Percentiles rank a stretch among this genome's conserved stretches.
Evolutionary conservation across 2,329 filamentous ascomycete genomes (phyloP).

Genomic region (Calycina marina): DNA sequence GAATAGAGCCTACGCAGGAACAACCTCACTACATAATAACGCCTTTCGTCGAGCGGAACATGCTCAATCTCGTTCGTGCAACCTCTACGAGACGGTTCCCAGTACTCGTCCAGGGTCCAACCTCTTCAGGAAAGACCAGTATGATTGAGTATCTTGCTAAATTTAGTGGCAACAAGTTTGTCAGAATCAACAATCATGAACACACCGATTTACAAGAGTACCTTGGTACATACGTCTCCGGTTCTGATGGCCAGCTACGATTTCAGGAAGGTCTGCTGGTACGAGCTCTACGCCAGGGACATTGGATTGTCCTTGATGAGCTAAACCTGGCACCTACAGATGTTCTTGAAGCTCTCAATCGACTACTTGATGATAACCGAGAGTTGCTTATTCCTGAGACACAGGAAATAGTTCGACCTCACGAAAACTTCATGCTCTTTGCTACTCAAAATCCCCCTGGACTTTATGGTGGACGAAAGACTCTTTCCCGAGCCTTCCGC

Average conservation of each 20-base stretch:
- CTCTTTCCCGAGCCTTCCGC: constrained; percentile 83
- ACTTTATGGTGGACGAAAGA: constrained; percentile 87
- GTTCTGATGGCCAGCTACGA: constrained; percentile 64
- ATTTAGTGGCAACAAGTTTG: constrained; percentile 89
- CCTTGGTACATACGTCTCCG: constrained; percentile 83
- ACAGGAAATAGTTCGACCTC: constrained; percentile 81
- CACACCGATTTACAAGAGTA: constrained; percentile 98
- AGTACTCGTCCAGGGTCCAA: constrained; percentile 90
- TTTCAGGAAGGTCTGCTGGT: constrained; percentile 94
- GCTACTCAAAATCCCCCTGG: constrained; percentile 95
- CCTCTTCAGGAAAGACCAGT: constrained; percentile 94
- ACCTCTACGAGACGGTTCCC: constrained; percentile 87
- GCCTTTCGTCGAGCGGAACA: constrained; percentile 83
- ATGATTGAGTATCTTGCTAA: constrained; percentile 99
- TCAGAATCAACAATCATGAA: constrained; percentile 98
- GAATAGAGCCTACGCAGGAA: constrained; percentile 48
- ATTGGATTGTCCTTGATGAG: constrained; percentile 98
- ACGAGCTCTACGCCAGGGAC: constrained; percentile 77
- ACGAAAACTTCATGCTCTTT: constrained; percentile 94
- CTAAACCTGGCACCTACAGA: constrained; percentile 94
- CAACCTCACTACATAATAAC: constrained; percentile 92
- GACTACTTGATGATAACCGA: constrained; percentile 87
- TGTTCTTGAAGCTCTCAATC: constrained; percentile 89
- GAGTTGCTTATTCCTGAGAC: constrained; percentile 94
- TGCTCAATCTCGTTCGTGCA: constrained; percentile 86